A percentile compares a stretch with the other conserved stretches of the same genome.
These are phyloP conservation scores for Tulasnella sp. DNA, from an alignment of 768 basidiomycete genomes.

Conservation along the genomic window DNA sequence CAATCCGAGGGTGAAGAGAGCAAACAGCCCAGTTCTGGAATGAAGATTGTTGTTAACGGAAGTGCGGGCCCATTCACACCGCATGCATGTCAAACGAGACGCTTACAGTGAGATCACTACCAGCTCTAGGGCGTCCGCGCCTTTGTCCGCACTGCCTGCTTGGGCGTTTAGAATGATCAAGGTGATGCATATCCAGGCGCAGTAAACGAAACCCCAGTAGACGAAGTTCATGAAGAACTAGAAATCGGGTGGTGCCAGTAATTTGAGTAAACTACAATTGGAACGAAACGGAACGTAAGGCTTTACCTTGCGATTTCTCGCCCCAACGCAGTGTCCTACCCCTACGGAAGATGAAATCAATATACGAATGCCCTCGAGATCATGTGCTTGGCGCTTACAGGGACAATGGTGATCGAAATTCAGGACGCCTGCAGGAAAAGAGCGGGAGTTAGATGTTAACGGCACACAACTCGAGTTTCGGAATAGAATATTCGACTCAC, in stretches of 20 bases:
- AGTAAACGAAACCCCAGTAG: slow-evolving; percentile 47
- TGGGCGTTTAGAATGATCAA: slow-evolving; percentile 43
- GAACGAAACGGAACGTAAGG: not conserved
- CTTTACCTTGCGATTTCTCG: slow-evolving; percentile 74
- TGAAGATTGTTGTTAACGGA: not conserved
- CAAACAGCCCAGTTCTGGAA: slow-evolving; percentile 55
- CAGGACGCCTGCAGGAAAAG: slow-evolving; percentile 43
- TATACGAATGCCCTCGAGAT: not conserved
- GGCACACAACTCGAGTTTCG: not conserved
- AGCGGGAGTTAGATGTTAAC: not conserved
- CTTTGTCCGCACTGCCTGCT: slow-evolving; percentile 15
- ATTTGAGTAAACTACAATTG: not conserved
- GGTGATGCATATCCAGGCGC: slow-evolving; percentile 50
- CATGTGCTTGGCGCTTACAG: slow-evolving; percentile 38
- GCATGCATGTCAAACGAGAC: not conserved
- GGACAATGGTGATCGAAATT: slow-evolving; percentile 88
- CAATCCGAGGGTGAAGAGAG: slow-evolving; percentile 54
- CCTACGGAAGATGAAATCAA: slow-evolving; percentile 33
- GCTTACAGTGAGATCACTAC: slow-evolving; percentile 63
- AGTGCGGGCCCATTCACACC: not conserved
- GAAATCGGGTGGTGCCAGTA: not conserved
- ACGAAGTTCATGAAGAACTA: slow-evolving; percentile 82
- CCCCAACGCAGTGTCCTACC: slow-evolving; percentile 93
- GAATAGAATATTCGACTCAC: slow-evolving; percentile 33
- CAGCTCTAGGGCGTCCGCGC: slow-evolving; percentile 55